A percentile compares a stretch with the other conserved stretches of the same genome.
These are phyloP conservation scores for Sclerotinia subarctica DNA, from an alignment of 2,329 filamentous ascomycete genomes.

Conservation along the genomic window DNA sequence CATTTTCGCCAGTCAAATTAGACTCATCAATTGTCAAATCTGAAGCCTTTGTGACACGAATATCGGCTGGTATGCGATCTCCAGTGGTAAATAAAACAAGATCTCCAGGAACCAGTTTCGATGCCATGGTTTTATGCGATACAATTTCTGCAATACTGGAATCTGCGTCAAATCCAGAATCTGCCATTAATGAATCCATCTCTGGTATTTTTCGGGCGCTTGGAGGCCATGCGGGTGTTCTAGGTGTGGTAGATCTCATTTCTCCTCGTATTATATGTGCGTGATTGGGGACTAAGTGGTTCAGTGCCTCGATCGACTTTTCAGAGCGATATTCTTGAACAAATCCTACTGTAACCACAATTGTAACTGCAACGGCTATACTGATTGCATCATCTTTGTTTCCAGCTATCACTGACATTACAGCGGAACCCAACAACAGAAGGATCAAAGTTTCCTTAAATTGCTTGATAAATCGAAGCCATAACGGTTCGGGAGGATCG, in stretches of 20 bases:
- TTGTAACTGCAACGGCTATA: conserved; percentile 93
- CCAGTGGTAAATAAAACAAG: conserved; percentile 92
- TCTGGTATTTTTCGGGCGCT: conserved; percentile 33
- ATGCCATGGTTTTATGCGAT: conserved; percentile 81
- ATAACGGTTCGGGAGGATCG: conserved; percentile 88
- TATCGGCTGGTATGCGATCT: conserved; percentile 92
- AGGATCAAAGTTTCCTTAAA: conserved; percentile 95
- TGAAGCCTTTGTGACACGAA: conserved; percentile 85
- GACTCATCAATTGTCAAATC: conserved; percentile 95
- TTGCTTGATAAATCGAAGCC: conserved; percentile 92
- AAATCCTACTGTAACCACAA: conserved; percentile 94
- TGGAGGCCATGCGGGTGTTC: conserved; percentile 48
- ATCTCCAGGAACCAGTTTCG: conserved; percentile 86
- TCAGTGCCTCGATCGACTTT: conserved; percentile 93
- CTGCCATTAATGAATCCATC: conserved; percentile 30
- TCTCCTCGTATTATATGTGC: conserved; percentile 79
- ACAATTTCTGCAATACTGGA: conserved; percentile 58
- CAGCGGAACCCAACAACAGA: conserved; percentile 84
- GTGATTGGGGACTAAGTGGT: conserved; percentile 89
- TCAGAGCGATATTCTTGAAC: conserved; percentile 97
- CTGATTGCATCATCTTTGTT: conserved; percentile 95
- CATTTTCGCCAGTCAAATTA: conserved; percentile 94
- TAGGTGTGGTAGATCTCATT: conserved; percentile 26
- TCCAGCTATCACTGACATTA: conserved; percentile 82
- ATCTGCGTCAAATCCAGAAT: conserved; percentile 43